Base-by-base conservation (phyloP, 2,329 filamentous ascomycete species). In the Pezicula carpinea region DNA sequence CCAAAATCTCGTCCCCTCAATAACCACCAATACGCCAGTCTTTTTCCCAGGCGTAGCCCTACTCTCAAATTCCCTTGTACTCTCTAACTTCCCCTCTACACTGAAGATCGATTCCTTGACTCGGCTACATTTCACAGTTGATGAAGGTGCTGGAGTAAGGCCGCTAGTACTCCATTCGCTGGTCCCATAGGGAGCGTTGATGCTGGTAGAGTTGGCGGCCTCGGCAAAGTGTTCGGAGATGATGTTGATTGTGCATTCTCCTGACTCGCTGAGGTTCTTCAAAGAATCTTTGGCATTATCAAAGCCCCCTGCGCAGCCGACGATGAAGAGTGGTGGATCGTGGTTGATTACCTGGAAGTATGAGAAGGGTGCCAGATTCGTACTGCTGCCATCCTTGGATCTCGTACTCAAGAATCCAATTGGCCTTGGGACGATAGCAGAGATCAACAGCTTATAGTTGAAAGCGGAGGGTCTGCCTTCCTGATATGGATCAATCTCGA, bases 401-500 rank as follows among this genome's bases (percentile, higher is more conserved):
- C 67, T 63, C 8, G 80, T 80, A 50, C 75, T 79, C 26, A 83
- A 62, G 64, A 84, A 79, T 44, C 77, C 80, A 61, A 96, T 85
- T 11, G 92, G 92, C 11, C 92, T 80, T 1, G 92, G 92, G 14
- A 90, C 77, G 55, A 96, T 80, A 53, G 81, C 82, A 15, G 82
- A 87, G 66, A 96, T 95, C 51, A 96, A 74, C 13, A 96, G 79
- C 69, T 95, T 96, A 78, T 97, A 96, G 75, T 96, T 96, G 69
- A 79, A 82, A 1, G 73, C 69, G 0, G 80, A 69, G 0, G 82
- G 76, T 0, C 91, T 79, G 26, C 83, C 87, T 22, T 81, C 71
- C 47, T 76, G 84, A 64, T 91, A 82, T 0, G 91, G 91, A 66
- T 96, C 85, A 58, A 96, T 95, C 61, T 83, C 72, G 54, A 92